Base-by-base conservation (phyloP, 2,329 filamentous ascomycete genomes). In the Fusarium lyarnte region DNA sequence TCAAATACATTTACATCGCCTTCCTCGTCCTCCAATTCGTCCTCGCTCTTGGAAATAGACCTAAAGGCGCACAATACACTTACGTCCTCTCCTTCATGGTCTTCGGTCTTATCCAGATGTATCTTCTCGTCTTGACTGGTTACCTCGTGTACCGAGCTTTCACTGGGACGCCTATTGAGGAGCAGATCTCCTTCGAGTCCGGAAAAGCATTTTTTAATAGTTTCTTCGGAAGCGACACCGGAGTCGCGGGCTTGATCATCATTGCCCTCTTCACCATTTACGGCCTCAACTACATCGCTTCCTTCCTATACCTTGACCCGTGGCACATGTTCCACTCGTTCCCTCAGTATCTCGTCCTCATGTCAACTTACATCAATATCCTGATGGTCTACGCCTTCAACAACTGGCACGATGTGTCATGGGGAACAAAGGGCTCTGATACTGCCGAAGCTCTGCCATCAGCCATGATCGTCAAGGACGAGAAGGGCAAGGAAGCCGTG, bases 301-400 rank as follows among this genome's bases (percentile, higher is more conserved):
- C 74, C 10, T 76, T 76, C 63, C 46, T 76, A 23, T 76, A 76
- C 31, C 74, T 76, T n/a, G 74, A 76, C 46, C 74, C 74, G 2
- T 76, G 74, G 74, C 74, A 76, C 66, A 76, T 76, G 74, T 76
- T 76, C 60, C 74, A 76, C 70, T 76, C 74, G 1, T 76, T 76
- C 67, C 74, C 74, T 13, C 74, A 76, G 38, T 76, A 76, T 51
- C 63, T 76, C 16, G 58, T 76, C 3, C 72, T 76, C 29, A 76
- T 76, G 74, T 76, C 74, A 3, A 76, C 74, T 17, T 76, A 76
- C n/a, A 76, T 76, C 65, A 76, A 76, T 58, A 76, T 76, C 6
- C 67, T 76, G 13, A 76, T 76, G 74, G 74, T 76, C 9, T 76
- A 76, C 41, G 74, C 74, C 58, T 76, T 76, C 27, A 76, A 76